These are phyloP conservation scores for Viola odorata DNA, from an alignment of 345 rosid species.

Conservation along the genomic window DNA sequence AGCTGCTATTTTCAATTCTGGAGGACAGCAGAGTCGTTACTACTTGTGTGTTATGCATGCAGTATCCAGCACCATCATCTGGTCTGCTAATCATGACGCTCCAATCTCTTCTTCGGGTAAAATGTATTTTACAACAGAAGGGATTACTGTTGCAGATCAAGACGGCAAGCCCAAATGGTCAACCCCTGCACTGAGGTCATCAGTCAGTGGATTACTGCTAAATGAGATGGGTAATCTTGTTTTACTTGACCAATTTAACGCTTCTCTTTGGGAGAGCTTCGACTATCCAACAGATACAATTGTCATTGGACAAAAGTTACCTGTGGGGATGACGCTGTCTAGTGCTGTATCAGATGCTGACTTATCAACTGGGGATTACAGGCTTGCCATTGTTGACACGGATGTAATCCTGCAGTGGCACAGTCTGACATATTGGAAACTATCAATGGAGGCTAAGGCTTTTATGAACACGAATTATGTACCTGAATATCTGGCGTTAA, in stretches of 20 bases:
- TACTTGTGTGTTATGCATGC: slow-evolving; percentile 69
- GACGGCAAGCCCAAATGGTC: slow-evolving; percentile 52
- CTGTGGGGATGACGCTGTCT: slow-evolving; percentile 30
- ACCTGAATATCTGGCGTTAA: slow-evolving; percentile 53
- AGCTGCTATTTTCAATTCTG: slow-evolving; percentile 58
- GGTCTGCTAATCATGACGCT: slow-evolving; percentile 75
- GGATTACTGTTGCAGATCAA: slow-evolving; percentile 51
- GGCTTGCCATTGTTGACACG: slow-evolving; percentile 36
- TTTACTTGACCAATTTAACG: slow-evolving; percentile 51
- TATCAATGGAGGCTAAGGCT: slow-evolving; percentile 56
- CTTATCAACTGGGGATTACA: slow-evolving; percentile 59
- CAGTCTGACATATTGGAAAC: slow-evolving; percentile 62
- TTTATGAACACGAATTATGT: slow-evolving; percentile 31
- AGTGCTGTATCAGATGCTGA: slow-evolving; percentile 42
- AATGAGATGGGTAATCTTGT: slow-evolving; percentile 73
- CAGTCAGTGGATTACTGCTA: slow-evolving; percentile 41
- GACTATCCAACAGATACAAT: slow-evolving; percentile 64
- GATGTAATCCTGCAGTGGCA: slow-evolving; percentile 57
- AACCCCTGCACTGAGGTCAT: slow-evolving; percentile 48
- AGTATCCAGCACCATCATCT: slow-evolving; percentile 49
- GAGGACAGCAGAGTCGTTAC: slow-evolving; percentile 31
- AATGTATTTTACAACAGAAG: slow-evolving; percentile 49
- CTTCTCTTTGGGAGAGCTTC: slow-evolving; percentile 81
- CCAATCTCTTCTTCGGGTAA: slow-evolving; percentile 58
- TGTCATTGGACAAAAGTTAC: slow-evolving; percentile 58